Base-by-base conservation (phyloP, 1,139 yeast species). In the Magnusiomyces suaveolens region DNA sequence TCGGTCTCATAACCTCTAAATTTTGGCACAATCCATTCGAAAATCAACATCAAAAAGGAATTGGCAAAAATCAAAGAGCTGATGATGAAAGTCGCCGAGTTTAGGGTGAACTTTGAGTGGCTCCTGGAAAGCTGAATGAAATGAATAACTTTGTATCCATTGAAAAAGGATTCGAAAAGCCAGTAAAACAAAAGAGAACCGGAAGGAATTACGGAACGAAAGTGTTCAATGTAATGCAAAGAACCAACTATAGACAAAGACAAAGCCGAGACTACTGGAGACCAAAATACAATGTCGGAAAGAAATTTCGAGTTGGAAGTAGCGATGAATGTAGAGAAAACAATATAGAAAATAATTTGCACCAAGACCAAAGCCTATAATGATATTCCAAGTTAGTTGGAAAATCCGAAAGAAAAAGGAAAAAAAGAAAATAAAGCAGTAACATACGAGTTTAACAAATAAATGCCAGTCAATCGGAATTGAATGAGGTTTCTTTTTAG, bases 111-210 rank as follows among this genome's bases (percentile, higher is more conserved):
- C 69, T 92, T 77, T 57, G 84, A 73, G 29, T 69, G 57, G 53
- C 78, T 68, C 62, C 82, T 80, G 48, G 77, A 60, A 26, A 21
- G 2, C 2, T 3, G 36, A 4, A 79, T 62, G 61, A 76, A 77
- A 52, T 59, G 54, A 21, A 55, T 78, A 69, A 36, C 74, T 54
- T 74, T 76, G 38, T 76, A 62, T 1, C 78, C 58, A 23, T 25
- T 49, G 2, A 48, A 21, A 14, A 55, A 1, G 1, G 77, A 60
- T 51, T 79, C 75, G 55, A 82, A 74, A 51, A 87, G 72, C 96
- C 97, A 90, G 69, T 80, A 92, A 60, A 85, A 76, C 48, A 92
- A 75, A 50, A 89, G 70, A 0, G 80, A 76, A 1, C 95, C 85
- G 62, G 78, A 80, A 1, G 97, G 83, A 46, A 87, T 78, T 43